Base-by-base conservation (phyloP, 208 protist genomes). In the Crithidia brevicula region DNA sequence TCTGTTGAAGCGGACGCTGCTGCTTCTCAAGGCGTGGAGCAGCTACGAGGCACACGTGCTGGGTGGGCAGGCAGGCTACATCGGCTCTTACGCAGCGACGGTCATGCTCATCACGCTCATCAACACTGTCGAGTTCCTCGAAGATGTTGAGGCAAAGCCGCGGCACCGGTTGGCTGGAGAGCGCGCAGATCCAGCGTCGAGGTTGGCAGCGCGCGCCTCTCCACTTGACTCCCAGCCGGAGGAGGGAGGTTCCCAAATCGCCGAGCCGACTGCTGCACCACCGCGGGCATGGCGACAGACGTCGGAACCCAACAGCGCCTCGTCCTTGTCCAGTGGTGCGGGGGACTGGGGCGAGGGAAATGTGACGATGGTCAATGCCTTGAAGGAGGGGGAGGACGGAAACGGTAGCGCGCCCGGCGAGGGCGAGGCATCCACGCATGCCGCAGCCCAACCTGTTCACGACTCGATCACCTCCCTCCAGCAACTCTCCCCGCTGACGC, bases 21-120 rank as follows among this genome's bases (percentile, higher is more conserved):
- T 98, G 47, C 67, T 98, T 22, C 65, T 97, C 22, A 98, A 97
- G 75, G 75, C 87, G 53, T 98, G 95, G 93, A 91, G 82, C 69
- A 84, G 75, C 71, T 98, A 96, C 71, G 93, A 98, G 71, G 84
- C 88, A 1, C 87, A 93, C 65, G 79, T 97, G n/a, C 79, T 98
- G 13, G 92, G 92, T 54, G 86, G 89, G 11, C 87, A 96, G 60
- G 88, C 82, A 42, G 93, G 95, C 22, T 88, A 97, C 56, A 85
- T 98, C 50, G 87, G 89, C 54, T 94, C 92, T 30, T 98, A 97
- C 74, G 84, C 90, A 0, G 80, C 93, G 5, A 98, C 92, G 8
- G 79, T 96, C 22, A 92, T 98, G 91, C 89, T 98, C 22, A 91
- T 98, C 57, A 74, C 91, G 10, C 85, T 98, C 67, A 51, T 97